Evolutionary conservation across 2,329 filamentous ascomycete species (phyloP).

Genomic region (Daldinia sp.): DNA sequence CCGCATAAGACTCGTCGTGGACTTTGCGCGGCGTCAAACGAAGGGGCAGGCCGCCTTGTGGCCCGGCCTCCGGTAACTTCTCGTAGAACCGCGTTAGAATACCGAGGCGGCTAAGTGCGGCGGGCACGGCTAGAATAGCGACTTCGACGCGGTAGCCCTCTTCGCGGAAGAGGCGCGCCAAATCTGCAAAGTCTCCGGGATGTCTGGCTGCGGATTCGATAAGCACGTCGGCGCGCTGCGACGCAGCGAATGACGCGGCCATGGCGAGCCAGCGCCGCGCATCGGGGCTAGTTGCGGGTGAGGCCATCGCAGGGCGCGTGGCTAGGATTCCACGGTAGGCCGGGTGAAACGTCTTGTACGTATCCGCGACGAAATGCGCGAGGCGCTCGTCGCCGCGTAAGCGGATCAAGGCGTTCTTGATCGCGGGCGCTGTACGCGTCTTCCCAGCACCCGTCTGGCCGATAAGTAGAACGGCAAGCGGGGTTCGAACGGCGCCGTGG

Average conservation of each 20-base stretch:
- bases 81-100: constrained; percentile 53
- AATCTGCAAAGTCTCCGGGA: constrained; percentile 51
- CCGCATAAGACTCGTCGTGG: constrained; percentile 57
- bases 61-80: constrained; percentile 48
- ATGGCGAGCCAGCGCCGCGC: constrained; percentile 56
- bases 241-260: constrained; percentile 49
- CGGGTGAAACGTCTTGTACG: constrained; percentile 59
- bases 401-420: constrained; percentile 47
- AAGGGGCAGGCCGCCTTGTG: constrained; percentile 47
- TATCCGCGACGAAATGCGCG: constrained; percentile 58
- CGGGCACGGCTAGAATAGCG: constrained; percentile 54
- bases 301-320: constrained; percentile 48
- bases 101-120: constrained; percentile 53
- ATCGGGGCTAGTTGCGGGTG: constrained; percentile 51
- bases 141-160: constrained; percentile 52
- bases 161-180: constrained; percentile 48
- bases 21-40: constrained; percentile 54
- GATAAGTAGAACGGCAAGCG: constrained; percentile 54
- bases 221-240: constrained; percentile 49
- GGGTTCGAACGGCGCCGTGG: constrained; percentile 18
- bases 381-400: constrained; percentile 21
- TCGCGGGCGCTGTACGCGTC: constrained; percentile 52
- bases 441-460: constrained; percentile 61
- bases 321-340: constrained; percentile 48
- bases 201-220: constrained; percentile 57